phyloP scores from a whole-genome alignment of 768 basidiomycete species.

The Leucocoprinus sp. region DNA sequence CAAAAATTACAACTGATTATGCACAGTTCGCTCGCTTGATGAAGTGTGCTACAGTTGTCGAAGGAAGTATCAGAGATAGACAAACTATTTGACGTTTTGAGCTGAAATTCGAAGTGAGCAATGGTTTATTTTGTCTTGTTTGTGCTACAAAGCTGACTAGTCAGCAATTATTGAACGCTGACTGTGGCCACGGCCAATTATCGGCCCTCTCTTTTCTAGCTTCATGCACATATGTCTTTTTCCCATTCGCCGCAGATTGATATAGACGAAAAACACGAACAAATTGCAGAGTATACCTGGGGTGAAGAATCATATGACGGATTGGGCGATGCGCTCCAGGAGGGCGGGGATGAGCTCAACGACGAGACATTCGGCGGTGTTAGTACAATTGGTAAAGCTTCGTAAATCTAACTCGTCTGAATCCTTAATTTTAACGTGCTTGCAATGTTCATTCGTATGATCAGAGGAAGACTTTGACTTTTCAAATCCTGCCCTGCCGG shows the following conservation, averaged over 20 bases:
- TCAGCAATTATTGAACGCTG: conserved; percentile 1
- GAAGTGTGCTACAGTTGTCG: too few species aligned
- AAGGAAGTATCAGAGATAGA: too few species aligned
- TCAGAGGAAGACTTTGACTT: conserved; percentile 93
- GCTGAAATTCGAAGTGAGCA: too few species aligned
- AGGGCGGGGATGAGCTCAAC: conserved; percentile 89
- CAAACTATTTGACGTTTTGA: too few species aligned
- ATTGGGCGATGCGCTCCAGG: conserved; percentile 78
- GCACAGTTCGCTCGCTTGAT: too few species aligned
- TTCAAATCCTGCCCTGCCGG: conserved; percentile 34
- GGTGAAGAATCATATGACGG: conserved; percentile 87
- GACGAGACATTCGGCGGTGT: conserved; percentile 90
- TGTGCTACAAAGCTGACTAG: too few species aligned
- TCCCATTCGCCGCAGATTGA: conserved; percentile 63
- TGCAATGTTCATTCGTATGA: conserved; percentile 11
- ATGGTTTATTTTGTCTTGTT: too few species aligned
- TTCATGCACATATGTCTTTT: conserved; percentile 62
- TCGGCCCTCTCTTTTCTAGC: conserved; percentile 1
- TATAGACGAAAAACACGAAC: conserved; percentile 62
- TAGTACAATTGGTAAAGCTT: conserved; percentile 59
- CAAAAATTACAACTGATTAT: too few species aligned
- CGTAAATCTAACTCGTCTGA: not conserved
- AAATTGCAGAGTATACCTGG: conserved; percentile 89
- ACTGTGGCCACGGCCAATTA: conserved; percentile 2
- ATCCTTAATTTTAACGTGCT: conserved; percentile 1